Evolutionary conservation across 192 early-diverging fungal species (phyloP).

Genomic region (Entrophospora sp.): DNA sequence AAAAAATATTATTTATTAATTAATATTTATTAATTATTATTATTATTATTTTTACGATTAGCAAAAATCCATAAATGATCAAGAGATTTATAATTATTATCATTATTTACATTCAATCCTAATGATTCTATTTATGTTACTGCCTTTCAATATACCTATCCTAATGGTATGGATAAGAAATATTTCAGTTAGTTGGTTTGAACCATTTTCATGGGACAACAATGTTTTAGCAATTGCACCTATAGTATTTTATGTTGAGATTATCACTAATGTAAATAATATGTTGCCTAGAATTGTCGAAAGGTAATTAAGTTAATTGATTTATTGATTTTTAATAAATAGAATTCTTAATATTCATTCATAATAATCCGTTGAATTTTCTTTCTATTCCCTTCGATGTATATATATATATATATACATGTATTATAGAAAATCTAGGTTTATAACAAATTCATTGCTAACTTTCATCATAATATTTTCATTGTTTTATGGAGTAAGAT

Average conservation of each 20-base stretch:
- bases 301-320: slow-evolving; percentile 2
- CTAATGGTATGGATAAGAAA: slow-evolving; percentile 76
- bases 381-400: neutral
- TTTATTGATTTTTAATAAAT: neutral
- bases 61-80: slow-evolving; percentile 15
- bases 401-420: too few species aligned
- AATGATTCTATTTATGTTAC: slow-evolving; percentile 56
- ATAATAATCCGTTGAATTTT: neutral
- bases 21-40: too few species aligned
- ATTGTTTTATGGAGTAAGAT: slow-evolving; percentile 17
- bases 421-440: neutral
- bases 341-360: neutral
- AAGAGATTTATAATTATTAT: slow-evolving; percentile 39
- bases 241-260: slow-evolving; percentile 49
- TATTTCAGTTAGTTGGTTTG: slow-evolving; percentile 71
- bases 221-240: slow-evolving; percentile 48
- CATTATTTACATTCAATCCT: slow-evolving; percentile 62
- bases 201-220: slow-evolving; percentile 71
- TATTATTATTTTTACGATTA: too few species aligned
- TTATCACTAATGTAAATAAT: slow-evolving; percentile 40
- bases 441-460: neutral
- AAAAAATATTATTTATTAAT: neutral
- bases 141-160: slow-evolving; percentile 69
- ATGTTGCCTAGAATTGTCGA: slow-evolving; percentile 48
- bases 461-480: slow-evolving; percentile 8